Base-by-base conservation (phyloP, 805 yeast genomes). In the Cyberlindnera amylophila region DNA sequence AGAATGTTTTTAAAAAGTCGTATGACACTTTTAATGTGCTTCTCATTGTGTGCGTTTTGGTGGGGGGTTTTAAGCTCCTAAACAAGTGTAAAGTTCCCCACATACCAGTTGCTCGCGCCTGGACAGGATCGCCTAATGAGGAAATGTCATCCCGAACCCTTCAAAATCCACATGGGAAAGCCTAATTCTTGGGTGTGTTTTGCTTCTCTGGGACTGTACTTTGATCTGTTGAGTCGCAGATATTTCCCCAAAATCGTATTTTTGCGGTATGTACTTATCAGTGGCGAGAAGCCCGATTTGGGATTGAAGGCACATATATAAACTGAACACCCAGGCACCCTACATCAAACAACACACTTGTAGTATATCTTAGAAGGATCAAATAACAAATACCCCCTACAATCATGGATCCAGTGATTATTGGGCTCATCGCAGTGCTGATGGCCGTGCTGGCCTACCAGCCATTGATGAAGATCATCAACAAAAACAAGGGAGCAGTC, bases 371-470 rank as follows among this genome's bases (percentile, higher is more conserved):
- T 7, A 23, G 10, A 21, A 21, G 24, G 24, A 27, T 5, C 30
- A 27, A 5, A 6, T 8, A 6, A 12, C 13, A 8, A 11, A 12
- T 12, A 27, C 30, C 13, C 30, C 30, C 11, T 23, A 23, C n/a
- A 32, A 18, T 29, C 33, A 49, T 39, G 44, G 45, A 49, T 19
- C 46, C 47, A 12, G 42, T 45, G 32, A 38, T 45, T 4, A 3
- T 45, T 10, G 39, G 18, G 5, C 42, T 49, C 12, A 38, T 49
- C 4, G 26, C 41, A 2, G 31, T 39, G 18, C 31, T 49, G 9
- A n/a, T 45, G 30, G 42, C 36, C 33, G 31, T 43, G 9, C 38
- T 33, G 23, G 32, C 43, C 19, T 49, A 45, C 42, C 37, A 34
- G 42, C 49, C 52, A 1, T 19, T 45, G 17, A 15, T 34, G 39